A percentile compares a stretch with the other conserved stretches of the same genome.
Conservation (phyloP, 352 stramenopile species). For the Vaucheria bursata region DNA sequence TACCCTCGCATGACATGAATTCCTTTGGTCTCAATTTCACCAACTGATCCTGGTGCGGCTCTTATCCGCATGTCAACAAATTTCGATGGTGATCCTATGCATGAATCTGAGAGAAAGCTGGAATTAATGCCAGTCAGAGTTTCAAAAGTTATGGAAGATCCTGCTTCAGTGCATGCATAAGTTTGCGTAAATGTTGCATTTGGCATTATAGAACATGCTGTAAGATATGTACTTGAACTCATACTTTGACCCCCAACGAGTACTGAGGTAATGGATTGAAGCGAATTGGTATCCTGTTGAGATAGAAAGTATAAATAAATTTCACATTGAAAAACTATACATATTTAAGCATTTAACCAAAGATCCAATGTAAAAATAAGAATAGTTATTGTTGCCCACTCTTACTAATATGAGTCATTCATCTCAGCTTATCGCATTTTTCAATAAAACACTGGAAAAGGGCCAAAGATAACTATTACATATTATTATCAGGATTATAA, state of each 20-base stretch:
- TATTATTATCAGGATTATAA: no score
- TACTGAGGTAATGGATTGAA: slow-evolving; percentile 56
- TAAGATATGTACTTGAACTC: slow-evolving; percentile 25
- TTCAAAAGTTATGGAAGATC: slow-evolving; percentile 62
- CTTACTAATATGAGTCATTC: no score
- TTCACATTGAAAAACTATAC: no score
- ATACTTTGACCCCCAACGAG: slow-evolving; percentile 62
- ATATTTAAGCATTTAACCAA: no score
- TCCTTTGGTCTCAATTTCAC: slow-evolving; percentile 60
- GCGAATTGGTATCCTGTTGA: no score
- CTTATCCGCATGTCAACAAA: not conserved
- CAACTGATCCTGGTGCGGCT: slow-evolving; percentile 29
- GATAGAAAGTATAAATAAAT: no score
- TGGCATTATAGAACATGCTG: slow-evolving; percentile 51
- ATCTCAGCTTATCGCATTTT: no score
- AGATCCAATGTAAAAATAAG: no score
- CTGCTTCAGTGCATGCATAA: slow-evolving; percentile 66
- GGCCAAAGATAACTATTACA: no score
- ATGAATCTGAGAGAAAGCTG: not conserved
- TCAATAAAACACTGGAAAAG: no score
- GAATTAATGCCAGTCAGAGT: not conserved
- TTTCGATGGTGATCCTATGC: no score
- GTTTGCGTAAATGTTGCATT: slow-evolving; percentile 61
- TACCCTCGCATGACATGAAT: slow-evolving; percentile 66
- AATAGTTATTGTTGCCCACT: no score